Percentiles rank a stretch among this genome's conserved stretches.
Conservation (phyloP, 1,139 yeast genomes). For the Suhomyces wounanorum region DNA sequence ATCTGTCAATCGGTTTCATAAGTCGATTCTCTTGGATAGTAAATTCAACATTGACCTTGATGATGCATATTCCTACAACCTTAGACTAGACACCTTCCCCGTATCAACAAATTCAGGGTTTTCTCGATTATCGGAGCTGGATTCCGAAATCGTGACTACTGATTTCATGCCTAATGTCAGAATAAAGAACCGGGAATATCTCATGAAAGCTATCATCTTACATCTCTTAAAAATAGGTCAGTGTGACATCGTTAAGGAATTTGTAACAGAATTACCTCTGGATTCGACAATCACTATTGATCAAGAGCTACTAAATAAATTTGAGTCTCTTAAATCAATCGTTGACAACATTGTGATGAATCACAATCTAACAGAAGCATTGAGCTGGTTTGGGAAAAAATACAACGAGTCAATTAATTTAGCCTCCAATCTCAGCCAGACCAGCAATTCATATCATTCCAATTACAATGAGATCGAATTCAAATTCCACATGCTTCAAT, state of each 20-base stretch:
- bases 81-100: constrained; percentile 37
- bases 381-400: constrained; percentile 39
- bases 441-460: constrained; percentile 6
- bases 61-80: constrained; percentile 47
- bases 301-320: constrained; percentile 27
- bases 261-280: constrained; percentile 28
- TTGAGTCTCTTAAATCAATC: constrained; percentile 35
- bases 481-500: constrained; percentile 64
- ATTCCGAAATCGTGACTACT: neutral
- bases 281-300: constrained; percentile 26
- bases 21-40: constrained; percentile 35
- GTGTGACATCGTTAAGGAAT: constrained; percentile 37
- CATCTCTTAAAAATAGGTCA: constrained; percentile 49
- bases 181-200: constrained; percentile 34
- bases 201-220: constrained; percentile 43
- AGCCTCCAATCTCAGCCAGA: constrained; percentile 5
- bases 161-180: neutral
- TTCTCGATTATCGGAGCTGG: neutral
- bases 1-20: constrained; percentile 38
- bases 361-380: constrained; percentile 38
- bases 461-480: constrained; percentile 48
- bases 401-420: constrained; percentile 18
- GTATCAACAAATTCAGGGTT: constrained; percentile 10
- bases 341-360: constrained; percentile 37
- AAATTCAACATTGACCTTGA: constrained; percentile 38